Conservation (phyloP, 495 filamentous ascomycete species). For the Glutinoglossum americanum region DNA sequence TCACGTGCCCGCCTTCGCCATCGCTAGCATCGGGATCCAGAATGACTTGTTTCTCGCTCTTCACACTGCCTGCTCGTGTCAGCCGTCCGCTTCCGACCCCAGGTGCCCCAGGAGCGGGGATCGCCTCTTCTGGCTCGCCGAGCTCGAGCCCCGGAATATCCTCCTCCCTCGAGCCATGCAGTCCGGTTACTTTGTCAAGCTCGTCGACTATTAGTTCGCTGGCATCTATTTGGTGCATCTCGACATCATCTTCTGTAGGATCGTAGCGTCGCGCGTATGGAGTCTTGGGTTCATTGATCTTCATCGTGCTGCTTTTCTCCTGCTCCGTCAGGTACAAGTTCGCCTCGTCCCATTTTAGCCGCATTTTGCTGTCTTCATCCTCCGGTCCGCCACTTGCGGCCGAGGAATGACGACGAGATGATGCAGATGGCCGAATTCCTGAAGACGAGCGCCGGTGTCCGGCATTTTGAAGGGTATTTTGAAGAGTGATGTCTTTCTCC, state of each 20-base stretch:
- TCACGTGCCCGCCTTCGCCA: slow-evolving; percentile 21
- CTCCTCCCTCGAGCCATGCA: slow-evolving; percentile 27
- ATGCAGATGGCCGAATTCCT: slow-evolving; percentile 24
- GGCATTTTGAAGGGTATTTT: slow-evolving; percentile 87
- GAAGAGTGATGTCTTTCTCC: slow-evolving; percentile 71
- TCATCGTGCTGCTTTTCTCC: slow-evolving; percentile 88
- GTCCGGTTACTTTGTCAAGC: slow-evolving; percentile 33
- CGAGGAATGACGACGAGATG: slow-evolving; percentile 50
- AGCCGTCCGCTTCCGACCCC: slow-evolving; percentile 7
- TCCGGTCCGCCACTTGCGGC: slow-evolving; percentile 20
- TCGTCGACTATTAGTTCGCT: slow-evolving; percentile 43
- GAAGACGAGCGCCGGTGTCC: slow-evolving; percentile 76
- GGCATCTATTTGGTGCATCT: slow-evolving; percentile 36
- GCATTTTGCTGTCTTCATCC: slow-evolving; percentile 35
- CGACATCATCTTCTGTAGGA: slow-evolving; percentile 55
- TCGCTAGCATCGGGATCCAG: slow-evolving; percentile 43
- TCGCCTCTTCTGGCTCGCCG: slow-evolving; percentile 75
- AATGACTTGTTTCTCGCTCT: slow-evolving; percentile 51
- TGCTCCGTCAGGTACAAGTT: slow-evolving; percentile 93
- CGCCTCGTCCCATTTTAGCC: slow-evolving; percentile 94
- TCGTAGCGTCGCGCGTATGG: slow-evolving; percentile 86
- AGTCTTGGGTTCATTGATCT: slow-evolving; percentile 96
- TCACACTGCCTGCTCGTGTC: slow-evolving; percentile 15
- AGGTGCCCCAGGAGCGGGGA: slow-evolving; percentile 25
- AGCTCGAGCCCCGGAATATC: slow-evolving; percentile 86